A percentile compares a stretch with the other conserved stretches of the same genome.
phyloP scores from a whole-genome alignment of 768 basidiomycete genomes.

The Gymnopilus junonius region DNA sequence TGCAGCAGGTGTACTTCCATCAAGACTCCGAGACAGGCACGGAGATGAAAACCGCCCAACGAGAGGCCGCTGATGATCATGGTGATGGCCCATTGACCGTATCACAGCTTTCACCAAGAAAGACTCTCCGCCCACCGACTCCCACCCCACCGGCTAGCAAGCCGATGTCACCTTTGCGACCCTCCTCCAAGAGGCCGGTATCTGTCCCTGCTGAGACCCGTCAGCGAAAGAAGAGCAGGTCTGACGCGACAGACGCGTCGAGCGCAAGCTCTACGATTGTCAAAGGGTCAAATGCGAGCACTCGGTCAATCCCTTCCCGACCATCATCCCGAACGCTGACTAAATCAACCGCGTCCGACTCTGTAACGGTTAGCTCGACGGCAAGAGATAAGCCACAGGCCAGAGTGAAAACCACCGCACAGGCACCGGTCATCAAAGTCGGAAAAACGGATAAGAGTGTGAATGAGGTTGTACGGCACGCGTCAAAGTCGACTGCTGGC shows the following conservation, averaged over 20 bases:
- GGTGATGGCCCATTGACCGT: conserved; percentile 21
- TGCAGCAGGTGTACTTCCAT: conserved; percentile 12
- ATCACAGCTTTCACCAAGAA: conserved; percentile 28
- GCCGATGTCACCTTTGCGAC: conserved; percentile 44
- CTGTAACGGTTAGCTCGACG: conserved; percentile 1
- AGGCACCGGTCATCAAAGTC: conserved; percentile 19
- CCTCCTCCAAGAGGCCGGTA: conserved; percentile 52
- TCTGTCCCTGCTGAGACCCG: conserved; percentile 17
- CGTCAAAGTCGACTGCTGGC: conserved; percentile 4
- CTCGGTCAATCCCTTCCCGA: conserved; percentile 4
- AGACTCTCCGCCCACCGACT: conserved; percentile 7
- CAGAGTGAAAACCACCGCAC: conserved; percentile 6
- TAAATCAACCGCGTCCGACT: conserved; percentile 2
- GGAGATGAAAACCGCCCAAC: conserved; percentile 2
- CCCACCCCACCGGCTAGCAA: conserved; percentile 22
- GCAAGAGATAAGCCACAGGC: conserved; percentile 11
- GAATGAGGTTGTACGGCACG: conserved; percentile 14
- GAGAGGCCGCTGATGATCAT: conserved; percentile 12
- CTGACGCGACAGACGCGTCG: conserved; percentile 7
- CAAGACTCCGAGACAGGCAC: conserved; percentile 9
- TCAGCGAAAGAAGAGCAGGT: conserved; percentile 19
- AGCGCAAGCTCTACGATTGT: not conserved
- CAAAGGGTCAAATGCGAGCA: not conserved
- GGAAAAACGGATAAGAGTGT: conserved; percentile 5
- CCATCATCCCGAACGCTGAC: not conserved